Conservation (phyloP, 768 basidiomycete genomes). For the Russula earlei region DNA sequence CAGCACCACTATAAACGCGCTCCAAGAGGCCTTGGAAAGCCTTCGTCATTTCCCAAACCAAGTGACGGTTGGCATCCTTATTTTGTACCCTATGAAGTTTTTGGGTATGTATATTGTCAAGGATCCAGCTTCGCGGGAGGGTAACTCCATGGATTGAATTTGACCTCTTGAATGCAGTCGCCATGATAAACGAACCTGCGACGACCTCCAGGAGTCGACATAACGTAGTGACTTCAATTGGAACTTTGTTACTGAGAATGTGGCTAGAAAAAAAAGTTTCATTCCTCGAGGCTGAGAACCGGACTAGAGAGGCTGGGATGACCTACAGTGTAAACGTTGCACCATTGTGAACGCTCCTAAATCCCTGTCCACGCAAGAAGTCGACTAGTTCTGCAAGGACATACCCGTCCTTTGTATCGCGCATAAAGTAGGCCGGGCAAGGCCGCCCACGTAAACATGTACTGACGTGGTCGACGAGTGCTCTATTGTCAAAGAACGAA, state of each 20-base stretch:
- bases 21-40: constrained; percentile 13
- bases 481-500: constrained; percentile 8
- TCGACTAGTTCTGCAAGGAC: not conserved
- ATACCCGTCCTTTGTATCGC: not conserved
- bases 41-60: not conserved
- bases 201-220: constrained; percentile 14
- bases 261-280: not conserved
- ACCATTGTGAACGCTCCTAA: not conserved
- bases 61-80: not conserved
- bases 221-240: constrained; percentile 2
- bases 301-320: too few species aligned
- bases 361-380: not conserved
- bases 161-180: not conserved
- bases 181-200: constrained; percentile 5
- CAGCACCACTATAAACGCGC: constrained; percentile 9
- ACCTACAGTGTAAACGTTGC: constrained; percentile 6
- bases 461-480: constrained; percentile 5
- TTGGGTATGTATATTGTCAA: constrained; percentile 6
- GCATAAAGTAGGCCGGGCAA: not conserved
- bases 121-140: constrained; percentile 20
- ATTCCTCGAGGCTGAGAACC: not conserved
- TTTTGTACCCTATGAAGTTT: constrained; percentile 2
- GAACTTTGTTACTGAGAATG: not conserved
- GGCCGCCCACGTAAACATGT: not conserved
- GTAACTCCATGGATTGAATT: not conserved